phyloP scores from a whole-genome alignment of 2,329 filamentous ascomycete species.

The Phialophora verrucosa region DNA sequence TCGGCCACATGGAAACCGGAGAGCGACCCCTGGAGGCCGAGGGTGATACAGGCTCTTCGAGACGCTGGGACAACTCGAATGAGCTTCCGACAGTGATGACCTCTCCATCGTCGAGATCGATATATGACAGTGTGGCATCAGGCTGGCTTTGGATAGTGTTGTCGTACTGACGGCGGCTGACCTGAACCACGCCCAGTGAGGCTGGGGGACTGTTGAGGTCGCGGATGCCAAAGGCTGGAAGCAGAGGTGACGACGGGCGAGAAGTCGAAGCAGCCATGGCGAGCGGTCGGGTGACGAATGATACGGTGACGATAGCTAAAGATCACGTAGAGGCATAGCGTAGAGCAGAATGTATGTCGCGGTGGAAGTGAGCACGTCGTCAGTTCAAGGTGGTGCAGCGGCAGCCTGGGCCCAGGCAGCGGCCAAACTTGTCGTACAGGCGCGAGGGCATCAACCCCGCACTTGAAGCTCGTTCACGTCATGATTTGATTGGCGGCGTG shows the following conservation, averaged over 20 bases:
- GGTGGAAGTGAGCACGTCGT: conserved; percentile 3
- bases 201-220: conserved; percentile 31
- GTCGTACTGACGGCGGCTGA: conserved; percentile 53
- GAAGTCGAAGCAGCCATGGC: conserved; percentile 22
- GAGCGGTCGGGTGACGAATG: conserved; percentile 2
- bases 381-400: conserved; percentile 8
- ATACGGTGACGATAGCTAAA: conserved; percentile 5
- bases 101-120: conserved; percentile 55
- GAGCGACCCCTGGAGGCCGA: conserved; percentile 3
- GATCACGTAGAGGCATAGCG: conserved; percentile 10
- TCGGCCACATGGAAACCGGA: conserved; percentile 19
- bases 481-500: background rate
- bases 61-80: conserved; percentile 53
- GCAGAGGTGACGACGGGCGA: conserved; percentile 22
- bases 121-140: conserved; percentile 50
- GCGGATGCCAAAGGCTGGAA: conserved; percentile 38
- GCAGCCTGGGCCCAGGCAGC: conserved; percentile 10
- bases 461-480: background rate
- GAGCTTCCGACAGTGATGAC: conserved; percentile 56
- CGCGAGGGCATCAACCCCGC: conserved; percentile 1
- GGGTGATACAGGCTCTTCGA: conserved; percentile 47
- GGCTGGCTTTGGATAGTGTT: conserved; percentile 49
- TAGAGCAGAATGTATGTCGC: background rate
- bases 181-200: conserved; percentile 46
- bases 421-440: conserved; percentile 7